phyloP scores from a whole-genome alignment of 2,329 filamentous ascomycete species.

The Trichoderma sp. region DNA sequence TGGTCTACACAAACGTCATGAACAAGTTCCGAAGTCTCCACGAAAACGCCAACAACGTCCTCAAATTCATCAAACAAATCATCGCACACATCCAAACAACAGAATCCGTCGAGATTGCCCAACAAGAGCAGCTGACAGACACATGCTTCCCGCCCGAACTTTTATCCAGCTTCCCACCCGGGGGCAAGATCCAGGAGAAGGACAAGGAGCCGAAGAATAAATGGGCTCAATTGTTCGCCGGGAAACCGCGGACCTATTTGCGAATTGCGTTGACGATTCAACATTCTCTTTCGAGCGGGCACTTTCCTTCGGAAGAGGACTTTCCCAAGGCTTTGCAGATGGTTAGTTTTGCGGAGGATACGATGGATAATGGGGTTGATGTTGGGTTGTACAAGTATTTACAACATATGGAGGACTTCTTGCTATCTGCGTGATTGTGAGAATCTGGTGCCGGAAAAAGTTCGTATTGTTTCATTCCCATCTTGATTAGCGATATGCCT shows the following conservation, averaged over 20 bases:
- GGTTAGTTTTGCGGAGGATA: conserved; percentile 2
- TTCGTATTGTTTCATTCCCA: neutral
- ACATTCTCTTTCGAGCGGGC: conserved; percentile 3
- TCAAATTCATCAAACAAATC: conserved; percentile 12
- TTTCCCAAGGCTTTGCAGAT: conserved; percentile 13
- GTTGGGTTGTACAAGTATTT: conserved; percentile 12
- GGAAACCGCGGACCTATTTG: conserved; percentile 6
- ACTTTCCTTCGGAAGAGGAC: conserved; percentile 7
- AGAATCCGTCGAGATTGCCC: neutral
- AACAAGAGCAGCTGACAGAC: neutral
- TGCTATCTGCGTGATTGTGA: neutral
- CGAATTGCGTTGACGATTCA: conserved; percentile 14
- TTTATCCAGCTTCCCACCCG: neutral
- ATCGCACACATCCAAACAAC: conserved; percentile 13
- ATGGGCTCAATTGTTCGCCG: neutral
- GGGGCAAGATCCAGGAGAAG: neutral
- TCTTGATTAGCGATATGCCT: neutral
- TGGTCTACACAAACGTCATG: conserved; percentile 18
- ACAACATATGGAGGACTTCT: conserved; percentile 11
- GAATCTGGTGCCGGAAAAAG: neutral
- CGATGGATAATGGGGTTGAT: neutral
- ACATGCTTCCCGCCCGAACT: neutral
- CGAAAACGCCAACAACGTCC: conserved; percentile 10
- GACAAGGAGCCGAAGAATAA: neutral
- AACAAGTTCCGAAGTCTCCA: conserved; percentile 12